These are phyloP conservation scores for Spergularia bocconei DNA, from an alignment of 148 eudicot genomes.

Conservation along the genomic window DNA sequence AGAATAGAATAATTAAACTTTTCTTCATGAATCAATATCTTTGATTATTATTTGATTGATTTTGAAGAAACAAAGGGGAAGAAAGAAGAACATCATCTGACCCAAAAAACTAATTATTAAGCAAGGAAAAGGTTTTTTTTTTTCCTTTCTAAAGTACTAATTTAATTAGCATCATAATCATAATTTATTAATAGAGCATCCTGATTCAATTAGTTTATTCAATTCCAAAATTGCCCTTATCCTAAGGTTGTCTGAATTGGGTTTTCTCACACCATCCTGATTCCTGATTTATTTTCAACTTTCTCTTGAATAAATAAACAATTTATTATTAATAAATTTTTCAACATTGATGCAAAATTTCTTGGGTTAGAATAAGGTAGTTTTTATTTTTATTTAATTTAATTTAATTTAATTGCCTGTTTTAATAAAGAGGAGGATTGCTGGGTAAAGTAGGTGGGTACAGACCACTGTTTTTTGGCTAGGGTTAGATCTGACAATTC, in stretches of 20 bases:
- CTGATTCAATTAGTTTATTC: not conserved
- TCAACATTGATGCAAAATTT: constrained; percentile 18
- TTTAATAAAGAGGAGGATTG: constrained; percentile 3
- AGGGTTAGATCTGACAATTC: constrained; percentile 38
- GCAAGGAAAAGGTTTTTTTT: too few relatives aligned
- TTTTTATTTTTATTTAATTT: not conserved
- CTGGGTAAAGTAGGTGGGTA: constrained; percentile 12
- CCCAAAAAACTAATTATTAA: too few relatives aligned
- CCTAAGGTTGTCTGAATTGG: constrained; percentile 30
- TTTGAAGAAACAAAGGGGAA: too few relatives aligned
- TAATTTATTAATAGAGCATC: not conserved
- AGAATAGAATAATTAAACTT: too few relatives aligned
- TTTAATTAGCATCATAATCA: not conserved
- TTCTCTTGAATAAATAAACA: constrained; percentile 11
- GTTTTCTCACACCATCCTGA: constrained; percentile 6
- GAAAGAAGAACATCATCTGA: too few relatives aligned
- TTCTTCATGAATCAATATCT: too few relatives aligned
- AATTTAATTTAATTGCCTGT: not conserved
- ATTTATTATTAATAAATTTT: too few relatives aligned
- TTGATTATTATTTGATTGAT: too few relatives aligned
- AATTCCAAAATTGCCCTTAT: constrained; percentile 37
- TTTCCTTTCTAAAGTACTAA: too few relatives aligned
- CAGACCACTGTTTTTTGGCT: constrained; percentile 18
- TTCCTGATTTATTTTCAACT: not conserved
- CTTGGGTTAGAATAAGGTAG: not conserved